Evolutionary conservation across 1,284 basidiomycete genomes (phyloP).

Genomic region (Naganishia sp.): DNA sequence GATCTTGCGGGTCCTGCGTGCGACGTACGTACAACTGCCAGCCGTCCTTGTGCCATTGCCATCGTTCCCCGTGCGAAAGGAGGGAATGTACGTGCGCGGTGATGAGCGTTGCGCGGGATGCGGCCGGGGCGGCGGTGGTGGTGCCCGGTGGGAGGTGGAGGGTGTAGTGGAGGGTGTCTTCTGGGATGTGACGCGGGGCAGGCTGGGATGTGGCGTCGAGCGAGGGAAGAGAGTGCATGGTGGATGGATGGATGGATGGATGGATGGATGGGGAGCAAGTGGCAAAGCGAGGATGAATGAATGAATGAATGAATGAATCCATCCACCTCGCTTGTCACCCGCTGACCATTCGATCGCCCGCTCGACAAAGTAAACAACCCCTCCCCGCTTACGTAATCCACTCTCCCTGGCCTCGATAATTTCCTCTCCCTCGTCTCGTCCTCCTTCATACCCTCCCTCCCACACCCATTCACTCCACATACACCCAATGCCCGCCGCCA

Average conservation of each 20-base stretch:
- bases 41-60: conserved; percentile 84
- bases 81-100: conserved; percentile 62
- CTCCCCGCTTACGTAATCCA: neutral
- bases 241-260: neutral
- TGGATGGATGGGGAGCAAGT: too few species aligned
- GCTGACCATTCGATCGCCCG: neutral
- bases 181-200: conserved; percentile 61
- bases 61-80: conserved; percentile 58
- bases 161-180: conserved; percentile 76
- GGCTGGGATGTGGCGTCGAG: neutral
- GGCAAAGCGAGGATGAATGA: too few species aligned
- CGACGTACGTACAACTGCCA: conserved; percentile 74
- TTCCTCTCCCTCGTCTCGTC: neutral
- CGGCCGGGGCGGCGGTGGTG: conserved; percentile 61
- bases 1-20: conserved; percentile 40
- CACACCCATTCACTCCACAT: too few species aligned
- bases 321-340: too few species aligned
- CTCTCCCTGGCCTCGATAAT: neutral
- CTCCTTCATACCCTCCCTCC: too few species aligned
- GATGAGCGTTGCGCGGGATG: conserved; percentile 71
- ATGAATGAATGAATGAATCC: too few species aligned
- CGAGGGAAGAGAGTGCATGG: conserved; percentile 5
- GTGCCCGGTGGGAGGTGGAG: conserved; percentile 62
- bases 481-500: neutral
- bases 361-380: conserved; percentile 14